Percentiles rank a stretch among this genome's conserved stretches.
Conservation (phyloP, 768 basidiomycete species). For the Psilocybe cyanescens region DNA sequence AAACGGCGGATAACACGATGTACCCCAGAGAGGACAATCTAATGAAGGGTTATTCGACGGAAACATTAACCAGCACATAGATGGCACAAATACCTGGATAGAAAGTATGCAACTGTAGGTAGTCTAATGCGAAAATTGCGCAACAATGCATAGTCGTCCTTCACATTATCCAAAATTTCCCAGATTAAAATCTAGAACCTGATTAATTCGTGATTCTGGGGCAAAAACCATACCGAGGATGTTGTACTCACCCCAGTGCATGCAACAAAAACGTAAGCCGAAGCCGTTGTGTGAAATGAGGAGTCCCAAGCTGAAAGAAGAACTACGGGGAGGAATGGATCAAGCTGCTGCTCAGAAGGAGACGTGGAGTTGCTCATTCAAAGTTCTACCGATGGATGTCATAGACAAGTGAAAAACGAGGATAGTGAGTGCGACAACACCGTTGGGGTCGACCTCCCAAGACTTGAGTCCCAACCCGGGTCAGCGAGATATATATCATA, state of each 20-base stretch:
- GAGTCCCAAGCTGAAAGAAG: background rate
- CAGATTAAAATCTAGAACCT: background rate
- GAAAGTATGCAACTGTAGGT: conserved; percentile 26
- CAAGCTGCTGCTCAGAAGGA: background rate
- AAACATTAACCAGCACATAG: background rate
- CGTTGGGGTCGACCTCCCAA: no score
- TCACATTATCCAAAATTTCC: conserved; percentile 5
- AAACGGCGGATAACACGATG: conserved; percentile 11
- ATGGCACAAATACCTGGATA: conserved; percentile 18
- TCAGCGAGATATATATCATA: no score
- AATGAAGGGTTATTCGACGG: background rate
- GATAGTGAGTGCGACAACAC: no score
- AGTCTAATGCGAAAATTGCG: conserved; percentile 15
- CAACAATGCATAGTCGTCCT: conserved; percentile 22
- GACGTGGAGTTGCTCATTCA: no score
- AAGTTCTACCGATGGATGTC: no score
- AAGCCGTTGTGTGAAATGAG: background rate
- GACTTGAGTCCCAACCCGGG: no score
- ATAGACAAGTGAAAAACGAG: no score
- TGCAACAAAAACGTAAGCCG: conserved; percentile 1
- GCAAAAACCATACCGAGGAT: no score
- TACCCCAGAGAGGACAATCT: conserved; percentile 9
- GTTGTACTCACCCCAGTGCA: background rate
- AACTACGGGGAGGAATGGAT: background rate
- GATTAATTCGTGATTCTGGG: background rate